phyloP scores from a whole-genome alignment of 495 filamentous ascomycete species.

The Podospora pseudocomata region DNA sequence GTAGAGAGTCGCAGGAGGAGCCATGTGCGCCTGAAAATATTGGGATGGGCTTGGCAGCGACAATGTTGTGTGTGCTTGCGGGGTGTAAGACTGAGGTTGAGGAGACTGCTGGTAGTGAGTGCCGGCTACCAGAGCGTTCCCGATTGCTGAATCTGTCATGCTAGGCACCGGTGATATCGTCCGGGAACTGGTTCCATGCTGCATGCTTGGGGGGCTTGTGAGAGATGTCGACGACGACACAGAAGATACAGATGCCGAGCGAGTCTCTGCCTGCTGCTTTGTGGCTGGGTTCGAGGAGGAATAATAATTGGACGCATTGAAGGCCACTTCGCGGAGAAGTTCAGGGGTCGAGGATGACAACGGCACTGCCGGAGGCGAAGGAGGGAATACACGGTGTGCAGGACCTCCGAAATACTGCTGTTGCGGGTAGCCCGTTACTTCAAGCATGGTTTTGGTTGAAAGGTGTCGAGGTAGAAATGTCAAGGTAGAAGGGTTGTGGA shows the following conservation, averaged over 20 bases:
- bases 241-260: conserved; percentile 27
- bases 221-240: conserved; percentile 23
- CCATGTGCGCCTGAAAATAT: conserved; percentile 19
- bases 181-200: conserved; percentile 14
- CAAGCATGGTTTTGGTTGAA: conserved; percentile 21
- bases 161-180: conserved; percentile 25
- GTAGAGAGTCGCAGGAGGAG: conserved; percentile 19
- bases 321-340: conserved; percentile 16
- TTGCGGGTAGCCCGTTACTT: conserved; percentile 21
- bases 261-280: conserved; percentile 15
- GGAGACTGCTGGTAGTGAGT: conserved; percentile 12
- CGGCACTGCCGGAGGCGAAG: conserved; percentile 10
- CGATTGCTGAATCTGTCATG: conserved; percentile 6
- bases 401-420: conserved; percentile 19
- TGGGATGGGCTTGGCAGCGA: conserved; percentile 19
- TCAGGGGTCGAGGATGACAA: conserved; percentile 11
- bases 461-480: background rate
- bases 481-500: background rate
- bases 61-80: conserved; percentile 7
- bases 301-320: conserved; percentile 13
- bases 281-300: background rate
- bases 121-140: conserved; percentile 5
- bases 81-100: conserved; percentile 9
- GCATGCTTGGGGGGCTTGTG: conserved; percentile 2
- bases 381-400: conserved; percentile 20